These are phyloP conservation scores for Boletus nobilissimus DNA, from an alignment of 1,284 basidiomycete species.

Conservation along the genomic window DNA sequence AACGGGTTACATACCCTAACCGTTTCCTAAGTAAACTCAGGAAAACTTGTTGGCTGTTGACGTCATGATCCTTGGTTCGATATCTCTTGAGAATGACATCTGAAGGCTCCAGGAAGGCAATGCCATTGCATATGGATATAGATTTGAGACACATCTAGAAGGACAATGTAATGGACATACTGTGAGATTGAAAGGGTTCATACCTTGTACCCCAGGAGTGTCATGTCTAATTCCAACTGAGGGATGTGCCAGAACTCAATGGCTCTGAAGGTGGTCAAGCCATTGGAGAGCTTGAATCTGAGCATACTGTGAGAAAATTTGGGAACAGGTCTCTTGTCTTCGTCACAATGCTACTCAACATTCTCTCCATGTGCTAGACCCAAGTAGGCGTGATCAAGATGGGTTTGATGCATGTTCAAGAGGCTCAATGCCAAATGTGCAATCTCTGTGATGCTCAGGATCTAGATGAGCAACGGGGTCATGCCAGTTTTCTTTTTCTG, in stretches of 20 bases:
- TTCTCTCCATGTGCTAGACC: slow-evolving; percentile 56
- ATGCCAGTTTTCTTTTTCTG: slow-evolving; percentile 49
- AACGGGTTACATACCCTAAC: slow-evolving; percentile 62
- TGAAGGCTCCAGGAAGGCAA: slow-evolving; percentile 74
- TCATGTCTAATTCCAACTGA: slow-evolving; percentile 69
- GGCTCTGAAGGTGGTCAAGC: slow-evolving; percentile 65
- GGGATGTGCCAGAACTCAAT: slow-evolving; percentile 74
- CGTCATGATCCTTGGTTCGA: slow-evolving; percentile 67
- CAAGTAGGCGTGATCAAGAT: slow-evolving; percentile 67
- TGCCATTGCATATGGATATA: slow-evolving; percentile 68
- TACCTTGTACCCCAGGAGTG: slow-evolving; percentile 80
- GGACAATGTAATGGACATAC: slow-evolving; percentile 51
- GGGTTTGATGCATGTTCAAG: slow-evolving; percentile 68
- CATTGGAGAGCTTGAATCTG: slow-evolving; percentile 74
- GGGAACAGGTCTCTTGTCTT: slow-evolving; percentile 77
- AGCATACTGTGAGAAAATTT: slow-evolving; percentile 79
- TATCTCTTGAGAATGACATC: slow-evolving; percentile 69
- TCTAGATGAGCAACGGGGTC: slow-evolving; percentile 70
- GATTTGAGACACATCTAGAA: slow-evolving; percentile 72
- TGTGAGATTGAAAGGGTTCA: slow-evolving; percentile 29
- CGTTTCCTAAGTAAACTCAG: slow-evolving; percentile 63
- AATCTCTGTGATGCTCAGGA: slow-evolving; percentile 79
- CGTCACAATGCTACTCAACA: slow-evolving; percentile 62
- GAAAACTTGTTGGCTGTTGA: slow-evolving; percentile 62
- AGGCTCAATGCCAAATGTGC: slow-evolving; percentile 76